These are phyloP conservation scores for Kwoniella pini DNA, from an alignment of 768 basidiomycete species.

Conservation along the genomic window DNA sequence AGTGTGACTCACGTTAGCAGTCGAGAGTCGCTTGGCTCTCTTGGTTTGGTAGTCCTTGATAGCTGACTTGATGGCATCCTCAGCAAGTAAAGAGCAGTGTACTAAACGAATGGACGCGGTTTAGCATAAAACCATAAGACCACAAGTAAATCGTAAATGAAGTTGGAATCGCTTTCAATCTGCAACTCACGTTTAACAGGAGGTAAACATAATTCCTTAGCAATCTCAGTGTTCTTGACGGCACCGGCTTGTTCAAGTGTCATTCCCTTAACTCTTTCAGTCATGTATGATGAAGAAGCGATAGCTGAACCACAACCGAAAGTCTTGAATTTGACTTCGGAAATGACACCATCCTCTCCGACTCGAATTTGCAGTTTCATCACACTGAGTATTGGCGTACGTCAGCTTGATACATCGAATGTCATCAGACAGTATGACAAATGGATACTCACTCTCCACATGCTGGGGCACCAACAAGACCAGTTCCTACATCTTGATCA, in stretches of 20 bases:
- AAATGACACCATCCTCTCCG: constrained; percentile 82
- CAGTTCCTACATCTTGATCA: constrained; percentile 90
- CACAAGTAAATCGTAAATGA: too few species aligned
- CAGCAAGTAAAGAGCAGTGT: constrained; percentile 75
- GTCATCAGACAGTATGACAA: neutral
- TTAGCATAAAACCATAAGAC: too few species aligned
- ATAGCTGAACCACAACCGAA: constrained; percentile 96
- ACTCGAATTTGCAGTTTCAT: constrained; percentile 99
- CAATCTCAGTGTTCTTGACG: constrained; percentile 99
- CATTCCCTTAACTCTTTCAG: constrained; percentile 94
- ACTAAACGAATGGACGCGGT: constrained; percentile 28
- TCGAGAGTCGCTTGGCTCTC: constrained; percentile 59
- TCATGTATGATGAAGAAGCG: constrained; percentile 97
- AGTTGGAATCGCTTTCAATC: neutral
- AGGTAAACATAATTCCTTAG: constrained; percentile 90
- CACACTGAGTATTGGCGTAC: constrained; percentile 57
- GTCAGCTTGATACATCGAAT: neutral
- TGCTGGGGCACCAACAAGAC: constrained; percentile 95
- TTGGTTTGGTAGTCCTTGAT: constrained; percentile 94
- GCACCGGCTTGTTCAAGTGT: constrained; percentile 89
- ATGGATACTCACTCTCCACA: constrained; percentile 68
- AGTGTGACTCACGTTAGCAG: constrained; percentile 57
- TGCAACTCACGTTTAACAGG: constrained; percentile 71
- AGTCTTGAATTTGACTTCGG: constrained; percentile 99
- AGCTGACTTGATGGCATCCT: constrained; percentile 96